Base-by-base conservation (phyloP, 345 rosid genomes). In the Sisymbrium altissimum region DNA sequence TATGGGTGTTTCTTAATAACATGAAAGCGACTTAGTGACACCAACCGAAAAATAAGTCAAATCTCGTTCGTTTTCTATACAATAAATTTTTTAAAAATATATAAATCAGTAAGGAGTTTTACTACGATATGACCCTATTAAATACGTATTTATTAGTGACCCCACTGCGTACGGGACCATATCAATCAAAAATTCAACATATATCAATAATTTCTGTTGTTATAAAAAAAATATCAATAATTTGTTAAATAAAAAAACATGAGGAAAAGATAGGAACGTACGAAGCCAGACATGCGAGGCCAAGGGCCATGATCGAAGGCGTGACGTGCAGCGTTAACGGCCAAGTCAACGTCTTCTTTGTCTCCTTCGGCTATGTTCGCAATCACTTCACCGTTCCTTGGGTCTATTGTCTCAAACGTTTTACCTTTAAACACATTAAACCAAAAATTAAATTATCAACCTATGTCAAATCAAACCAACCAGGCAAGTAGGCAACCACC, bases 241-340 rank as follows among this genome's bases (percentile, higher is more conserved):
- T 17, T 55, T 38, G 32, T 27, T 33, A 1, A 43, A 5, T 17
- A n/a, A 30, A 30, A 64, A 49, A 62, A 41, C 15, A 39, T 0
- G 12, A 39, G 33, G 9, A 7, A 33, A 32, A 6, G 49, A 58
- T 5, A 12, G 15, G 25, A 59, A 75, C 89, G 12, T 79, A 91
- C 97, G 49, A 44, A 79, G 46, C 91, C 95, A 33, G 86, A 32
- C 75, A 84, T 65, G 59, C 93, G 87, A 15, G 90, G 87, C 93
- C 93, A 86, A 3, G 87, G 89, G 14, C 93, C 93, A 35, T 78
- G 55, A 25, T 88, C 93, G 54, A 84, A 88, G 33, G 93, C 93
- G 10, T 76, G 70, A 52, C 89, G 90, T 12, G 93, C 93, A 5
- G 87, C 90, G 19, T 78, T 72, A 30, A 88, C 93, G 2, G 93